A percentile compares a stretch with the other conserved stretches of the same genome.
Evolutionary conservation across 2,329 filamentous ascomycete genomes (phyloP).

Genomic region (Fusarium zealandicum): DNA sequence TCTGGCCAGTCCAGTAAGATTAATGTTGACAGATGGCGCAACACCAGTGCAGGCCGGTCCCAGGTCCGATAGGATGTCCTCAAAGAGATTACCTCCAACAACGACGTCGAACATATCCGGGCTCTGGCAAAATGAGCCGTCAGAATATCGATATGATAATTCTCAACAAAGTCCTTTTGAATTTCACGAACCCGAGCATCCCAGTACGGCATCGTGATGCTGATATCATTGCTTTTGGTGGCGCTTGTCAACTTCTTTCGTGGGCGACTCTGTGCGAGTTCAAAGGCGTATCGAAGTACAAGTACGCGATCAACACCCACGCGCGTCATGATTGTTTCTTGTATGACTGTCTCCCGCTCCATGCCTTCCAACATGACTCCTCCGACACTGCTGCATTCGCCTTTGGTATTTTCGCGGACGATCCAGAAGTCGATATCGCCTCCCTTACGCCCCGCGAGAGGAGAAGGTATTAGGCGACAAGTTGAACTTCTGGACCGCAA

Average conservation of each 20-base stretch:
- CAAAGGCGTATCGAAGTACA: constrained; percentile 69
- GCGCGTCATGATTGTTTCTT: constrained; percentile 69
- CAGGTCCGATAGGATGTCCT: constrained; percentile 75
- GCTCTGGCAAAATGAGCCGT: constrained; percentile 67
- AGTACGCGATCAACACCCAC: constrained; percentile 67
- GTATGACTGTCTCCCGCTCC: constrained; percentile 66
- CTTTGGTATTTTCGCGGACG: constrained; percentile 71
- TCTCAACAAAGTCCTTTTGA: constrained; percentile 64
- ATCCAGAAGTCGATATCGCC: constrained; percentile 73
- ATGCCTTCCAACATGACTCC: constrained; percentile 66
- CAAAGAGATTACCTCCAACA: constrained; percentile 68
- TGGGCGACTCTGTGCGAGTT: constrained; percentile 64
- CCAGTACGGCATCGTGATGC: constrained; percentile 74
- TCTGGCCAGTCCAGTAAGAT: constrained; percentile 73
- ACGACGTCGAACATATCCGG: constrained; percentile 68
- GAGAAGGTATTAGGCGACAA: constrained; percentile 63
- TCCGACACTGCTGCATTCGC: constrained; percentile 71
- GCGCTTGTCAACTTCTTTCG: constrained; percentile 69
- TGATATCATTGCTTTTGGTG: constrained; percentile 71
- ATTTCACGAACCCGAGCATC: constrained; percentile 66
- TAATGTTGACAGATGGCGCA: constrained; percentile 73
- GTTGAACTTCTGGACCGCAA: constrained; percentile 55
- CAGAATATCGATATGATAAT: constrained; percentile 73
- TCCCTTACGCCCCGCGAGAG: constrained; percentile 58
- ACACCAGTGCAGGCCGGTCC: constrained; percentile 75